phyloP scores from a whole-genome alignment of 225 moss, liverwort and hornwort species.

The Pleurozium schreberi region DNA sequence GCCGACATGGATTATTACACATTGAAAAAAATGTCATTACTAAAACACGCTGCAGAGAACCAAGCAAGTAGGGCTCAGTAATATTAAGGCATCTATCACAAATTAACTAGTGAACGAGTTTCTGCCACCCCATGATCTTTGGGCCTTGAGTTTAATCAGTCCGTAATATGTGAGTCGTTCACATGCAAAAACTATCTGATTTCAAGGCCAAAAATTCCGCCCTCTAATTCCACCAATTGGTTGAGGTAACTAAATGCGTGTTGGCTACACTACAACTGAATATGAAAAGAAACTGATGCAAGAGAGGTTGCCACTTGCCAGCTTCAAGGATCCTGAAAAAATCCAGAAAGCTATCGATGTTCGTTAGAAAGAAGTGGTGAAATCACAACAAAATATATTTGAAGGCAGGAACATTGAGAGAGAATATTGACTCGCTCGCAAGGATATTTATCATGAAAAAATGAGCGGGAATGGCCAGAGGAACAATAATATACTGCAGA shows the following conservation, averaged over 20 bases:
- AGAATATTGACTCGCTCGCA: background rate
- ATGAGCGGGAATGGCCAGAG: background rate
- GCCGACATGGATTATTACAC: background rate
- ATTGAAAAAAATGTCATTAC: background rate
- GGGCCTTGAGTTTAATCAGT: background rate
- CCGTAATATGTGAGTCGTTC: background rate
- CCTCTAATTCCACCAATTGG: background rate
- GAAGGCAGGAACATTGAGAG: background rate
- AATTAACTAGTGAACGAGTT: background rate
- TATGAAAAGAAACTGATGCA: background rate
- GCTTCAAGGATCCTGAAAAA: slow-evolving; percentile 1
- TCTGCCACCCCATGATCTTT: background rate
- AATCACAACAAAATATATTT: background rate
- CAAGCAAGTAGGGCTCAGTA: background rate
- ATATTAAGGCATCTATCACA: background rate
- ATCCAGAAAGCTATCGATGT: background rate
- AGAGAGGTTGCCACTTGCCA: background rate
- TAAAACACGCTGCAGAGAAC: background rate
- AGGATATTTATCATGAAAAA: background rate
- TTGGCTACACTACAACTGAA: background rate
- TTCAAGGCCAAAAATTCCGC: background rate
- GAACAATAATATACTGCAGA: background rate
- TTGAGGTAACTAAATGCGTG: background rate
- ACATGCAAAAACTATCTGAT: background rate
- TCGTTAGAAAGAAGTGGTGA: background rate